These are phyloP conservation scores for Yarrowia divulgata DNA, from an alignment of 805 yeast genomes.

Conservation along the genomic window DNA sequence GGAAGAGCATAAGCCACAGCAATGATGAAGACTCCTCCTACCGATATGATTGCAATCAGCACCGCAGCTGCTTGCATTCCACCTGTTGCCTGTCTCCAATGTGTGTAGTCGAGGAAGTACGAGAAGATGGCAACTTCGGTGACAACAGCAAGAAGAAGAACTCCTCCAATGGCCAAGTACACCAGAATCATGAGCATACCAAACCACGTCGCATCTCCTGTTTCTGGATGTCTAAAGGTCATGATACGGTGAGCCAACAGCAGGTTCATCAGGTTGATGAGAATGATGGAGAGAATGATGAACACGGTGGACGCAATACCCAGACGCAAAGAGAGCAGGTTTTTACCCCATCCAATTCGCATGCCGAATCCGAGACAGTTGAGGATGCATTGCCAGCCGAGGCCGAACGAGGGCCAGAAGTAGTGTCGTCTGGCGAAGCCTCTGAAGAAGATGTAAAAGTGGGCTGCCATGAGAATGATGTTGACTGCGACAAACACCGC, in stretches of 20 bases:
- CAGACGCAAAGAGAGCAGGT: constrained; percentile 55
- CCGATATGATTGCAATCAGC: constrained; percentile 59
- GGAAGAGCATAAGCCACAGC: constrained; percentile 56
- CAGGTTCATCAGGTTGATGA: constrained; percentile 65
- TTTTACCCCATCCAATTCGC: constrained; percentile 65
- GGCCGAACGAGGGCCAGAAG: constrained; percentile 63
- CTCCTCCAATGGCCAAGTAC: constrained; percentile 62
- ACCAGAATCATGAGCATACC: constrained; percentile 59
- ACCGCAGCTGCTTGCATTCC: constrained; percentile 62
- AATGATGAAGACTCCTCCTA: constrained; percentile 60
- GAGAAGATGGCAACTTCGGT: constrained; percentile 62
- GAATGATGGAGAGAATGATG: constrained; percentile 62
- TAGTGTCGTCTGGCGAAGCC: constrained; percentile 65
- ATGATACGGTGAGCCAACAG: constrained; percentile 74
- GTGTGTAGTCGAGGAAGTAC: constrained; percentile 58
- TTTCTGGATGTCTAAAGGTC: constrained; percentile 79
- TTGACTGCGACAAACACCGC: constrained; percentile 64
- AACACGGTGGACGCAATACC: constrained; percentile 69
- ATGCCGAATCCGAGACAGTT: constrained; percentile 66
- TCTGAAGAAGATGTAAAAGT: constrained; percentile 56
- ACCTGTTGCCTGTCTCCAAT: constrained; percentile 60
- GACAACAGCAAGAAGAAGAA: constrained; percentile 71
- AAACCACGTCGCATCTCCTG: constrained; percentile 61
- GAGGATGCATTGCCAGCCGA: constrained; percentile 60
- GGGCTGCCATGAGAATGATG: constrained; percentile 56